Conservation (phyloP, 257 asterid species). For the Jasminum sambac region DNA sequence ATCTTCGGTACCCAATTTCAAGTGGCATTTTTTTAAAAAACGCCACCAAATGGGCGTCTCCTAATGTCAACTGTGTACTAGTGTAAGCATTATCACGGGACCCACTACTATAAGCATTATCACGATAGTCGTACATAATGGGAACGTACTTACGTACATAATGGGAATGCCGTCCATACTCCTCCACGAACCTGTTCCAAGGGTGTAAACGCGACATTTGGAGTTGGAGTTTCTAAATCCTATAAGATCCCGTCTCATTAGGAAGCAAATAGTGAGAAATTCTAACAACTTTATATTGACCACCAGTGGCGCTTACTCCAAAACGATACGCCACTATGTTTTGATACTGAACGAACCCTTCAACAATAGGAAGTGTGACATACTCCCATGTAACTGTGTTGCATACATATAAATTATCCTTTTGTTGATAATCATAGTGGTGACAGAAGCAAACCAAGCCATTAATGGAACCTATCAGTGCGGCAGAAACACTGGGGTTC, state of each 20-base stretch:
- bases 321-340: slow-evolving; percentile 22
- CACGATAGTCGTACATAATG: neutral
- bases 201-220: slow-evolving; percentile 22
- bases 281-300: too few relatives aligned
- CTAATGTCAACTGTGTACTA: too few relatives aligned
- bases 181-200: slow-evolving; percentile 27
- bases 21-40: too few relatives aligned
- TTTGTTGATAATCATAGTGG: neutral
- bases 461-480: slow-evolving; percentile 26
- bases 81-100: too few relatives aligned
- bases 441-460: slow-evolving; percentile 33
- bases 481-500: neutral
- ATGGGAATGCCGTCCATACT: slow-evolving; percentile 5
- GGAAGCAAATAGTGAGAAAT: too few relatives aligned
- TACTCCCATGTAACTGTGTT: slow-evolving; percentile 23
- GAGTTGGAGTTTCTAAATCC: too few relatives aligned
- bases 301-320: slow-evolving; percentile 17
- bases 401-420: slow-evolving; percentile 14
- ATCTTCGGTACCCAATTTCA: too few relatives aligned
- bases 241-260: too few relatives aligned
- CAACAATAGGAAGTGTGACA: slow-evolving; percentile 7
- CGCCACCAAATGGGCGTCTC: too few relatives aligned
- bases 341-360: neutral
- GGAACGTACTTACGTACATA: too few relatives aligned
- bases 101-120: too few relatives aligned